phyloP scores from a whole-genome alignment of 352 stramenopile species.

The Aphanomyces invadans region DNA sequence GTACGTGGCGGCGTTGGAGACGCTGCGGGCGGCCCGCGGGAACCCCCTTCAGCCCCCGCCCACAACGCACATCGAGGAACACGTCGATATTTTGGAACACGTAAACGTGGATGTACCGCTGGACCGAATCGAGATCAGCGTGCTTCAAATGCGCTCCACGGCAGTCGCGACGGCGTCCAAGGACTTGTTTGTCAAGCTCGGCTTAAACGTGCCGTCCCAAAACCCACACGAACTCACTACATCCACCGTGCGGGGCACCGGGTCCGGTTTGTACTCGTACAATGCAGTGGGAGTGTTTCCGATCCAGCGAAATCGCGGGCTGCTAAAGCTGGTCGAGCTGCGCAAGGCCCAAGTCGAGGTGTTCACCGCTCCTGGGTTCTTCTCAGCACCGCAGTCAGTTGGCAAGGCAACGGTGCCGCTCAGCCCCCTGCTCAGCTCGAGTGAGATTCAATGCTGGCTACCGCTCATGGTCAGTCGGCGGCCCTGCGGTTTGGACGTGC shows the following conservation, averaged over 20 bases:
- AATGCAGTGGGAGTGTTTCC: conserved; percentile 39
- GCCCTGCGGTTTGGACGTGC: conserved; percentile 48
- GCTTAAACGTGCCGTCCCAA: conserved; percentile 53
- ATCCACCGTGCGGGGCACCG: conserved; percentile 28
- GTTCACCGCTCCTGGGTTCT: conserved; percentile 50
- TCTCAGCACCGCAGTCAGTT: conserved; percentile 58
- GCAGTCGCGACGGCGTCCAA: conserved; percentile 32
- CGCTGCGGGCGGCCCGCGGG: conserved; percentile 41
- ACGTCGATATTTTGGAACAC: conserved; percentile 36
- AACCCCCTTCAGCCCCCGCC: conserved; percentile 47
- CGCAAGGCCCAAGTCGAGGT: conserved; percentile 76
- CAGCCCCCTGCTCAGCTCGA: conserved; percentile 17
- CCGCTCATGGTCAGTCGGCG: conserved; percentile 69
- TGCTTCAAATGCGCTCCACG: conserved; percentile 39
- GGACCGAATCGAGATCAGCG: conserved; percentile 43
- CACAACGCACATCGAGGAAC: conserved; percentile 36
- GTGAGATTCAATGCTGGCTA: conserved; percentile 42
- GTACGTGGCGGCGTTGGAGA: conserved; percentile 44
- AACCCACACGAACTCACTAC: conserved; percentile 57
- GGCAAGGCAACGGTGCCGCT: conserved; percentile 34
- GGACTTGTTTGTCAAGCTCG: conserved; percentile 67
- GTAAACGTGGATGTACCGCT: conserved; percentile 39
- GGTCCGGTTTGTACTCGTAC: conserved; percentile 17
- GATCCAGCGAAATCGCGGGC: conserved; percentile 51
- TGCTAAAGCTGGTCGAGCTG: conserved; percentile 69